These are phyloP conservation scores for Agaricus bisporus DNA, from an alignment of 768 basidiomycete genomes.

Conservation along the genomic window DNA sequence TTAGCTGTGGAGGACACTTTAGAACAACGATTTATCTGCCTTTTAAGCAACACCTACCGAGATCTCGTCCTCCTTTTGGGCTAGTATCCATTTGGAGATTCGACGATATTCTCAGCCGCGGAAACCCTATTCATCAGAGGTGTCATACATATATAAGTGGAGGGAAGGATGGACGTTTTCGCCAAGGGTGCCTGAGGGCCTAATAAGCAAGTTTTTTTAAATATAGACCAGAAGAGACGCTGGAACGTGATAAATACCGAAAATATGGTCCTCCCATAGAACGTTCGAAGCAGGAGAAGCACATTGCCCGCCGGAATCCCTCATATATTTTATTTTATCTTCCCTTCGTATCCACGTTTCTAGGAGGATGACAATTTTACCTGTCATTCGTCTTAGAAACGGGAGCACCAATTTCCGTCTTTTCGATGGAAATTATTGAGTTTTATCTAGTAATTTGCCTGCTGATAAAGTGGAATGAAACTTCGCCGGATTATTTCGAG, in stretches of 20 bases:
- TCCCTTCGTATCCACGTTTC: not conserved
- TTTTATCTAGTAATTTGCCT: not conserved
- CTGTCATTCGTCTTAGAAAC: conserved; percentile 8
- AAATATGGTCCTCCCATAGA: not conserved
- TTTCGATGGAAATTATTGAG: not conserved
- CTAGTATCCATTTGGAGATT: not conserved
- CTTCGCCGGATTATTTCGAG: too few relatives aligned
- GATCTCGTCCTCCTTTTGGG: not conserved
- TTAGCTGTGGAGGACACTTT: not conserved
- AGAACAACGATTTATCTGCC: not conserved
- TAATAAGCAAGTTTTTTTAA: not conserved
- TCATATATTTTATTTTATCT: too few relatives aligned
- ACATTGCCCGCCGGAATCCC: not conserved
- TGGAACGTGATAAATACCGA: not conserved
- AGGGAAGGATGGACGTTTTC: not conserved
- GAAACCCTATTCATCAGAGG: not conserved
- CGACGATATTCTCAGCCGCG: not conserved
- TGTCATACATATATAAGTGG: not conserved
- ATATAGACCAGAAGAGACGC: not conserved
- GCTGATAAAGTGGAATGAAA: not conserved
- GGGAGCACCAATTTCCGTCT: not conserved
- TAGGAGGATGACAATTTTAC: conserved; percentile 5
- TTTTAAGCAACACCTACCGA: not conserved
- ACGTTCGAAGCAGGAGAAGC: not conserved
- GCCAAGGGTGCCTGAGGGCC: conserved; percentile 2